Evolutionary conservation across 495 filamentous ascomycete species (phyloP), one percentile per base, ranked within the genome.

Genomic region (Neurospora sp.): DNA sequence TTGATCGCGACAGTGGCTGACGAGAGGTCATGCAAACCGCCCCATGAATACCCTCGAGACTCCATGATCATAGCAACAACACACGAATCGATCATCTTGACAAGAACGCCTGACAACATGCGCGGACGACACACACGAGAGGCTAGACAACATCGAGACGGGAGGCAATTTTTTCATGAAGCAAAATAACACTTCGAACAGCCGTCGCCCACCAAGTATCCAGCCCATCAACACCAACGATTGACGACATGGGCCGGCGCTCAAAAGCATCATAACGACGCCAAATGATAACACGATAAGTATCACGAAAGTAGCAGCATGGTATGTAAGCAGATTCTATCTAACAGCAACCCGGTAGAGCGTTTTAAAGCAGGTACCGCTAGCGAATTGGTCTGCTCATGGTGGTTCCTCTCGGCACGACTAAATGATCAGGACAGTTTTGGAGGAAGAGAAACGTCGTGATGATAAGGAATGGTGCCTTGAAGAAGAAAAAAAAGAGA

Each of bases 381-480:
- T 86, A 86, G 84, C 84, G 84, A 86, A 86, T 84, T 79, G 82
- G 78, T 80, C 83, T 81, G 83, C 82, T 76, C 61, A 44, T 74
- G 69, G 40, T 35, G 44, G 72, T 79, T 77, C 46, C 48, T 86
- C 83, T 86, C 75, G 84, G 84, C 85, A 84, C 81, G 70, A 73
- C 77, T 82, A 82, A 86, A 86, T 86, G 85, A 77, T 83, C 84
- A 85, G 78, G 80, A 82, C 82, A 61, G 77, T 81, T 81, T 74
- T 81, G 77, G 82, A 73, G 74, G 75, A 48, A 71, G 65, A 79
- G 77, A 77, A 71, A 77, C 75, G 81, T 81, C 78, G 80, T 85
- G 84, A 83, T 82, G 85, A 86, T 86, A 86, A 86, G 85, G 85
- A 85, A 79, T 83, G 73, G 81, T 85, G 85, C 85, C 84, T 80